Evolutionary conservation across 2,329 filamentous ascomycete genomes (phyloP).

Genomic region (Paecilomyces variotii): DNA sequence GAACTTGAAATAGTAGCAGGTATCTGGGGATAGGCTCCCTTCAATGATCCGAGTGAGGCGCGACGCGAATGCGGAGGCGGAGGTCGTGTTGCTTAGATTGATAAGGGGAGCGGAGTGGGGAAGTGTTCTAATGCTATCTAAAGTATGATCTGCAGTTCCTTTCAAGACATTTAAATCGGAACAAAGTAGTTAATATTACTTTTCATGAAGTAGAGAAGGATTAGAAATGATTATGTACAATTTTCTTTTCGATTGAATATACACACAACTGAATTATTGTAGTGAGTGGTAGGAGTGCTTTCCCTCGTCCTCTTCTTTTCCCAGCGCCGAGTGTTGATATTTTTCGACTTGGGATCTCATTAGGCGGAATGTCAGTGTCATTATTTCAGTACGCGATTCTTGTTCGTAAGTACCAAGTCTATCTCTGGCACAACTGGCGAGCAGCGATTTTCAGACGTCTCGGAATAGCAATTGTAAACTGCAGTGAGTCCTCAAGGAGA

Average conservation of each 20-base stretch:
- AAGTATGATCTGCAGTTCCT: neutral
- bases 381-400: neutral
- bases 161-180: neutral
- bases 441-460: neutral
- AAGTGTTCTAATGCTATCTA: neutral
- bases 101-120: neutral
- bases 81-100: neutral
- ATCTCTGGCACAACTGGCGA: neutral
- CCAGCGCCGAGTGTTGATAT: neutral
- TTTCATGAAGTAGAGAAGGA: neutral
- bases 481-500: conserved; percentile 22
- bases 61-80: neutral
- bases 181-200: neutral
- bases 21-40: too few species aligned
- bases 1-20: neutral
- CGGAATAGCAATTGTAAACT: neutral
- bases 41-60: neutral
- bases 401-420: neutral
- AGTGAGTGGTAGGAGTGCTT: neutral
- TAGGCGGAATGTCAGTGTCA: neutral
- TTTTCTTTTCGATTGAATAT: neutral
- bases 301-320: neutral
- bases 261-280: neutral
- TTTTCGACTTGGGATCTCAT: neutral
- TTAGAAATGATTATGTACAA: neutral